Conservation (phyloP, 345 rosid genomes). For the Euphorbia pulcherrima region DNA sequence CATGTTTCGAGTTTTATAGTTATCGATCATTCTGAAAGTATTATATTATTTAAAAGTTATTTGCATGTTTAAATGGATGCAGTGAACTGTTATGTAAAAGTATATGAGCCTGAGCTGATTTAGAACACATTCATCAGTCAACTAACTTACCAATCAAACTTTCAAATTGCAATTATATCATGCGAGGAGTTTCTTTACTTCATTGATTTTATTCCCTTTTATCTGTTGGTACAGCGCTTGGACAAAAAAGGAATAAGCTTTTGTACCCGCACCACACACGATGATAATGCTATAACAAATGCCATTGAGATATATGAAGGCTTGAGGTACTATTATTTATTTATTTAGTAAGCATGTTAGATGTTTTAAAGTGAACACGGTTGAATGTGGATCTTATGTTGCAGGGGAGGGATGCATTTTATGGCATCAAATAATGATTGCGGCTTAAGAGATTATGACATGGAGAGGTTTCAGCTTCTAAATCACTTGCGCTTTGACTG, state of each 20-base stretch:
- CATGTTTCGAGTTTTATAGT: not conserved
- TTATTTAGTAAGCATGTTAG: not conserved
- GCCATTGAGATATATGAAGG: slow-evolving; percentile 55
- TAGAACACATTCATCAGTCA: too few relatives aligned
- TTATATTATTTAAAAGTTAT: not conserved
- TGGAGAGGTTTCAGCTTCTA: slow-evolving; percentile 48
- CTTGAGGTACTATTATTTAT: slow-evolving; percentile 33
- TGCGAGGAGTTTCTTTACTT: not conserved
- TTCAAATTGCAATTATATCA: too few relatives aligned
- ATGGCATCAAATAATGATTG: slow-evolving; percentile 55
- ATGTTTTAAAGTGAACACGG: not conserved
- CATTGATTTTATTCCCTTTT: not conserved
- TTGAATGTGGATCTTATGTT: slow-evolving; percentile 16
- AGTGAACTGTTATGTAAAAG: too few relatives aligned
- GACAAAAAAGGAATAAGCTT: slow-evolving; percentile 53
- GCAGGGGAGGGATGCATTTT: slow-evolving; percentile 55
- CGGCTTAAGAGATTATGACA: slow-evolving; percentile 47
- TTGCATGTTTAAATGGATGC: too few relatives aligned
- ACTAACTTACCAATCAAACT: too few relatives aligned
- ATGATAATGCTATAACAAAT: slow-evolving; percentile 63
- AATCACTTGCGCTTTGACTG: slow-evolving; percentile 48
- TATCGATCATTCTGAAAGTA: not conserved
- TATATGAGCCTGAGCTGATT: too few relatives aligned
- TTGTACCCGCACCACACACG: slow-evolving; percentile 48
- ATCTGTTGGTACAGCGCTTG: slow-evolving; percentile 35